Conservation (phyloP, 306 rosid species). For the Lablab purpureus region DNA sequence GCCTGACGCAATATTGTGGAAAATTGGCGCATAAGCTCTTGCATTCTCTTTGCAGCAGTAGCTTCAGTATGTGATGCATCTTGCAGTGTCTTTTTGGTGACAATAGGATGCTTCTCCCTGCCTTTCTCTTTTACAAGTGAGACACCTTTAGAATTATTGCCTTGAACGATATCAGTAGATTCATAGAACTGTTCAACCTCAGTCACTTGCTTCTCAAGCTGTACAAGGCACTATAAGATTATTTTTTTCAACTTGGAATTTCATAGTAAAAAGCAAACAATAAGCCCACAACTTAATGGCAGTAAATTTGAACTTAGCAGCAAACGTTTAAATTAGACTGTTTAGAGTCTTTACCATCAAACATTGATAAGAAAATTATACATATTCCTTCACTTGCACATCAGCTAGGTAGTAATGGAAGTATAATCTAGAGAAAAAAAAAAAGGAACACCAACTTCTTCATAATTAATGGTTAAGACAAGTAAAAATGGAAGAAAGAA, state of each 20-base stretch:
- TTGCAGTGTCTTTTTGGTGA: constrained; percentile 63
- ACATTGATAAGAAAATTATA: not conserved
- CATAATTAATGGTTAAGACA: not conserved
- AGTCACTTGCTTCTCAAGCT: constrained; percentile 74
- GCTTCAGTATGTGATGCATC: constrained; percentile 64
- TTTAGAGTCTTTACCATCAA: not conserved
- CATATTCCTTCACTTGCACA: not conserved
- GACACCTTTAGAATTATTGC: constrained; percentile 59
- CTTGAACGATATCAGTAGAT: constrained; percentile 46
- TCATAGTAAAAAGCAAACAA: constrained; percentile 15
- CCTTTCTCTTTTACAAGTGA: constrained; percentile 62
- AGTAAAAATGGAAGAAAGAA: not conserved
- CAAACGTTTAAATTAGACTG: not conserved
- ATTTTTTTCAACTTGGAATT: constrained; percentile 32
- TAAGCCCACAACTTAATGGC: not conserved
- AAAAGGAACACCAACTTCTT: not conserved
- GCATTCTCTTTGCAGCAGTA: constrained; percentile 70
- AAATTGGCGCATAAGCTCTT: constrained; percentile 77
- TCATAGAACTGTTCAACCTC: constrained; percentile 68
- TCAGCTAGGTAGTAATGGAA: constrained; percentile 1
- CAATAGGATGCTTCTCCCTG: constrained; percentile 56
- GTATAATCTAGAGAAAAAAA: constrained; percentile 1
- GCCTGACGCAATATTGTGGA: constrained; percentile 76
- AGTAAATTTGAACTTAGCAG: not conserved
- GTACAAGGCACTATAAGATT: constrained; percentile 44